Evolutionary conservation across 768 basidiomycete species (phyloP).

Genomic region (Boletus sensibilis): DNA sequence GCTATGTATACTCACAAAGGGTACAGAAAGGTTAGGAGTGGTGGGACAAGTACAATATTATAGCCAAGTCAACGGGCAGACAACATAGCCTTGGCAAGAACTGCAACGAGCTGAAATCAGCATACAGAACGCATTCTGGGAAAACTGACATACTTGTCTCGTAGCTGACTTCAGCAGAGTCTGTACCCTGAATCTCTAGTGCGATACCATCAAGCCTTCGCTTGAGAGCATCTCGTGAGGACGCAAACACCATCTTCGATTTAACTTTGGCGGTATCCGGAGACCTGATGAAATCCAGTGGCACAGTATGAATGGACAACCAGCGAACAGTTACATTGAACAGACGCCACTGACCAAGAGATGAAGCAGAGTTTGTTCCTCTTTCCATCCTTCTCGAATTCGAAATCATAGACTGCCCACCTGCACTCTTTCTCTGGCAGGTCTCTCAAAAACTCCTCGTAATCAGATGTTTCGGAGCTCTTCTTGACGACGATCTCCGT

Average conservation of each 20-base stretch:
- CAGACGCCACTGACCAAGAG: slow-evolving; percentile 68
- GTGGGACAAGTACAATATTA: slow-evolving; percentile 8
- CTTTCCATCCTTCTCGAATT: slow-evolving; percentile 72
- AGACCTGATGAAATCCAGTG: slow-evolving; percentile 52
- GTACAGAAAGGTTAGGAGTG: slow-evolving; percentile 5
- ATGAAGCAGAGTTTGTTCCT: slow-evolving; percentile 87
- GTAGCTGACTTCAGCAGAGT: slow-evolving; percentile 64
- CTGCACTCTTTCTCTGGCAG: slow-evolving; percentile 73
- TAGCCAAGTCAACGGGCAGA: slow-evolving; percentile 14
- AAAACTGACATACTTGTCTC: slow-evolving; percentile 55
- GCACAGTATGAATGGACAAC: neutral
- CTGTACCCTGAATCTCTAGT: slow-evolving; percentile 85
- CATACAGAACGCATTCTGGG: neutral
- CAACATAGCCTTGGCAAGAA: slow-evolving; percentile 14
- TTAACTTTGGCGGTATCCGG: slow-evolving; percentile 85
- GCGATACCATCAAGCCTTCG: slow-evolving; percentile 74
- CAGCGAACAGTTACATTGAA: neutral
- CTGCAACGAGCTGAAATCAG: slow-evolving; percentile 13
- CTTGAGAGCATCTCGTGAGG: slow-evolving; percentile 82
- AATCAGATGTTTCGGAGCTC: slow-evolving; percentile 47
- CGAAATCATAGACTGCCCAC: slow-evolving; percentile 92
- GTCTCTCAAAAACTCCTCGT: slow-evolving; percentile 70
- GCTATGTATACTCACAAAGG: slow-evolving; percentile 13
- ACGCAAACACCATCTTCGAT: slow-evolving; percentile 93
- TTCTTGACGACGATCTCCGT: slow-evolving; percentile 79